Evolutionary conservation across 2,329 filamentous ascomycete species (phyloP).

Genomic region (Talaromyces sp.): DNA sequence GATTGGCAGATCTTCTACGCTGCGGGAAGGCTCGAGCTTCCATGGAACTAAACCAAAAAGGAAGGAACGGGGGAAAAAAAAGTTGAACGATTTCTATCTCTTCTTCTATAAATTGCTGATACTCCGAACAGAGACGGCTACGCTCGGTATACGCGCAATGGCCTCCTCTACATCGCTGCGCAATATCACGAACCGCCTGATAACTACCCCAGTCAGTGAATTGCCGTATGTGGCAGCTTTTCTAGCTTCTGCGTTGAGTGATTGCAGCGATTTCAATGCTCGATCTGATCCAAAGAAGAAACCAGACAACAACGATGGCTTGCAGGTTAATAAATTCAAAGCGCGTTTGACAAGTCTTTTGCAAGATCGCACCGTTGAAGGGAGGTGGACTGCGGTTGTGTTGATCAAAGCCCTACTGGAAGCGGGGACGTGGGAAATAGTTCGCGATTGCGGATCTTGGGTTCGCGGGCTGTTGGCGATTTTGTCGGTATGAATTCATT

Average conservation of each 20-base stretch:
- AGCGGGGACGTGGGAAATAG: slow-evolving; percentile 76
- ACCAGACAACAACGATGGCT: slow-evolving; percentile 59
- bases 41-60: not conserved
- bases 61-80: slow-evolving; percentile 11
- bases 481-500: slow-evolving; percentile 56
- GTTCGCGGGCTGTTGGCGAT: slow-evolving; percentile 70
- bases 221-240: slow-evolving; percentile 70
- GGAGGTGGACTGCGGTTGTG: slow-evolving; percentile 72
- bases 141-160: slow-evolving; percentile 16
- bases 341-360: slow-evolving; percentile 73
- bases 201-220: slow-evolving; percentile 66
- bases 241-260: slow-evolving; percentile 56
- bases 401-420: slow-evolving; percentile 79
- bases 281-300: slow-evolving; percentile 56
- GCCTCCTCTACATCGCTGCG: slow-evolving; percentile 39
- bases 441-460: slow-evolving; percentile 71
- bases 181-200: slow-evolving; percentile 53
- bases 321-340: slow-evolving; percentile 77
- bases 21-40: slow-evolving; percentile 15
- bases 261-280: slow-evolving; percentile 60
- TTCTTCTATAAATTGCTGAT: not conserved
- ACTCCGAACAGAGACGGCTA: not conserved
- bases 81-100: not conserved
- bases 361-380: slow-evolving; percentile 69
- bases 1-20: slow-evolving; percentile 5